These are phyloP conservation scores for Talaromyces sp. DNA, from an alignment of 2,329 filamentous ascomycete genomes.

Conservation along the genomic window DNA sequence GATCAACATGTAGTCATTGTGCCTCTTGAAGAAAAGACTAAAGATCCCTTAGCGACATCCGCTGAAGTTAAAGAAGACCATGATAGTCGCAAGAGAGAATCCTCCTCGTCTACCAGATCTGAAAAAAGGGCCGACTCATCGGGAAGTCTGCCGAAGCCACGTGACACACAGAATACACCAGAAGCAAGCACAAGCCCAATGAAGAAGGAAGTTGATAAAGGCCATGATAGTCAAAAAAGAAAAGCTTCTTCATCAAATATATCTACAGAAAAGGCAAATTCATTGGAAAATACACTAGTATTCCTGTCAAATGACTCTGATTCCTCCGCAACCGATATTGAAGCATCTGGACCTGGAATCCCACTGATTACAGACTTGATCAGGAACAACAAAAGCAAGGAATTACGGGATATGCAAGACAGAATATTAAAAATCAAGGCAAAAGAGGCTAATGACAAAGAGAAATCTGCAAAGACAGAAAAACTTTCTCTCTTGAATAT, in stretches of 20 bases:
- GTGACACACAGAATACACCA: too few relatives aligned
- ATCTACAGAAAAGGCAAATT: background rate
- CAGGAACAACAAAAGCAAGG: background rate
- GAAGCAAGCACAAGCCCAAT: too few relatives aligned
- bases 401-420: background rate
- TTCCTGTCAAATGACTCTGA: background rate
- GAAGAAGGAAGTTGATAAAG: too few relatives aligned
- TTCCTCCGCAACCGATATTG: background rate
- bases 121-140: too few relatives aligned
- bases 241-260: too few relatives aligned
- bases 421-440: background rate
- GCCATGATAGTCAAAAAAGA: too few relatives aligned
- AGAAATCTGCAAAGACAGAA: background rate
- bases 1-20: background rate
- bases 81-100: too few relatives aligned
- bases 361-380: background rate
- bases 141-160: too few relatives aligned
- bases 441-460: background rate
- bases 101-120: too few relatives aligned
- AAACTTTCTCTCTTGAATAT: background rate
- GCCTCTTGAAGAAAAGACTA: background rate
- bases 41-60: too few relatives aligned
- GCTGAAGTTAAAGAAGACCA: too few relatives aligned
- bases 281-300: background rate
- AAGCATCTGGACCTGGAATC: background rate